Conservation (phyloP, 768 basidiomycete species). For the Plicaturopsis crispa region DNA sequence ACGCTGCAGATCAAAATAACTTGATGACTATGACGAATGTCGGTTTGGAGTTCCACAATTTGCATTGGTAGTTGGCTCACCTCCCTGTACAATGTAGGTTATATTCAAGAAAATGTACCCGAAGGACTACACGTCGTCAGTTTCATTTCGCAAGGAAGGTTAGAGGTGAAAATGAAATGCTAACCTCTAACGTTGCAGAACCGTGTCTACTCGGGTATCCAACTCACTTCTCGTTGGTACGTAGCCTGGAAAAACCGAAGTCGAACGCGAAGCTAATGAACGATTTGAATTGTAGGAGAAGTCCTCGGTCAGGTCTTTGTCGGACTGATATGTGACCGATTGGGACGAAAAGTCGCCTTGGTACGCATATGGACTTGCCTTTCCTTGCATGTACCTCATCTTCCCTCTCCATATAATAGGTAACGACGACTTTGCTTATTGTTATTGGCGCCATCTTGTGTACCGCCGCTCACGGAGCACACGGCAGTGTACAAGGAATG, state of each 20-base stretch:
- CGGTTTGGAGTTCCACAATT: too few relatives aligned
- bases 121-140: conserved; percentile 45
- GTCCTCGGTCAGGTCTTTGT: conserved; percentile 55
- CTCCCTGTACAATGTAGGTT: too few relatives aligned
- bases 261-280: conserved; percentile 3
- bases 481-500: conserved; percentile 47
- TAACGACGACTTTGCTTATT: conserved; percentile 58
- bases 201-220: conserved; percentile 62
- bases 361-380: too few relatives aligned
- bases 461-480: conserved; percentile 58
- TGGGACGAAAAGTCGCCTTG: conserved; percentile 73
- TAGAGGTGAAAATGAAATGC: too few relatives aligned
- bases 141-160: too few relatives aligned
- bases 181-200: too few relatives aligned
- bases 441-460: conserved; percentile 61
- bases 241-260: conserved; percentile 10
- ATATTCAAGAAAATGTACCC: conserved; percentile 61
- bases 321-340: conserved; percentile 63
- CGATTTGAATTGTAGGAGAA: conserved; percentile 34
- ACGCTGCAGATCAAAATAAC: conserved; percentile 59
- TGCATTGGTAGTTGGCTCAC: too few relatives aligned
- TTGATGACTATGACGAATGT: conserved; percentile 67
- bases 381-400: too few relatives aligned
- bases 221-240: conserved; percentile 65
- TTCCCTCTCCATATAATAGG: too few relatives aligned